Percentiles rank a stretch among this genome's conserved stretches.
phyloP scores from a whole-genome alignment of 768 basidiomycete genomes.

The Leccinum longicurvipes region DNA sequence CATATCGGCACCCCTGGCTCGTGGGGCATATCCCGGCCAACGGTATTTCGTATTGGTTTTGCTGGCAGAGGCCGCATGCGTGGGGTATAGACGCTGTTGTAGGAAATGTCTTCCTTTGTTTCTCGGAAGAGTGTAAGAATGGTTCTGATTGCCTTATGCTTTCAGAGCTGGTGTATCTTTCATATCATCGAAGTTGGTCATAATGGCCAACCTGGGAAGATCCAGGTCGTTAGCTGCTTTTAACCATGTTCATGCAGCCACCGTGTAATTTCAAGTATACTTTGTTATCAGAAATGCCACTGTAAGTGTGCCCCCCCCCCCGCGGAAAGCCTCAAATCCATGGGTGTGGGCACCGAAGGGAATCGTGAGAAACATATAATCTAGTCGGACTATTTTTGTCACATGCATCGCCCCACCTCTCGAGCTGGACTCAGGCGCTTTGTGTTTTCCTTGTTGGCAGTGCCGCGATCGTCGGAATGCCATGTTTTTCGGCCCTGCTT shows the following conservation, averaged over 20 bases:
- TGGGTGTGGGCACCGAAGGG: background rate
- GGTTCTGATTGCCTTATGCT: background rate
- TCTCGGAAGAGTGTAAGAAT: conserved; percentile 9
- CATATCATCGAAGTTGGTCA: conserved; percentile 13
- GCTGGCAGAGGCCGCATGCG: conserved; percentile 49
- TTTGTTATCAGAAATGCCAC: conserved; percentile 1
- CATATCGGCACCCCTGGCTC: conserved; percentile 11
- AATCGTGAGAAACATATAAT: background rate
- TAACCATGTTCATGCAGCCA: background rate
- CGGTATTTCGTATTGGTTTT: conserved; percentile 53
- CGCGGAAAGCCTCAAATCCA: background rate
- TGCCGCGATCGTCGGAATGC: background rate
- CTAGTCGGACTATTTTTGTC: background rate
- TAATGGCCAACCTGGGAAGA: conserved; percentile 12
- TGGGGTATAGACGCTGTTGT: conserved; percentile 21
- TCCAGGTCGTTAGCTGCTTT: background rate
- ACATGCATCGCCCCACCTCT: background rate
- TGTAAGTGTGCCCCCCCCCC: too few relatives aligned
- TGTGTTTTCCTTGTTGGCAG: background rate
- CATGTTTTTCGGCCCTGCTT: background rate
- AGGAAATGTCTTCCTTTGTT: background rate
- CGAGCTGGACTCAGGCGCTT: background rate
- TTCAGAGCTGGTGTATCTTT: conserved; percentile 4
- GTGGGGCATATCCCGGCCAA: conserved; percentile 14
- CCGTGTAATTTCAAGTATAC: background rate